Evolutionary conservation across 2,329 filamentous ascomycete species (phyloP).

Genomic region (Colletotrichum costaricense): DNA sequence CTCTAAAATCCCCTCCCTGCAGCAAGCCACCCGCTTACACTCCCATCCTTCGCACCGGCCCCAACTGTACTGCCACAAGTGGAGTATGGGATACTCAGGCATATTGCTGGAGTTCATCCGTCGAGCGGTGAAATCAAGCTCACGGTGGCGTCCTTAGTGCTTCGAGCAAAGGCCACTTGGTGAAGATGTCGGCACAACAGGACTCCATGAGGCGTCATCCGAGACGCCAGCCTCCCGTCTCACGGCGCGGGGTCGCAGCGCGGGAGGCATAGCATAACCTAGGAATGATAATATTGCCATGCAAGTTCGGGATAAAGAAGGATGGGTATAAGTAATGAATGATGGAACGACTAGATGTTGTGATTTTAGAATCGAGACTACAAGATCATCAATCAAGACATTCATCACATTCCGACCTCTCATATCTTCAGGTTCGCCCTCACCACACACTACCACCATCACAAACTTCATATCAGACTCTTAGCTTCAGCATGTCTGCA

Average conservation of each 20-base stretch:
- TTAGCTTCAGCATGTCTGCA: constrained; percentile 8
- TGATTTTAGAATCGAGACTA: not conserved
- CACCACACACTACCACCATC: not conserved
- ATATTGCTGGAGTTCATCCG: not conserved
- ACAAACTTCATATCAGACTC: not conserved
- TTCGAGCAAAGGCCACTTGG: not conserved
- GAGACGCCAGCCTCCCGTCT: not conserved
- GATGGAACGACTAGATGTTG: not conserved
- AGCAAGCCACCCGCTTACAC: not conserved
- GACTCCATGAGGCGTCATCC: not conserved
- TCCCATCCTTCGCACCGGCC: no score
- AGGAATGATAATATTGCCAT: not conserved
- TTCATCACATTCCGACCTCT: not conserved
- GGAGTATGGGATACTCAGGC: no score
- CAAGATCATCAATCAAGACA: not conserved
- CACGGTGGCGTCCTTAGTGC: not conserved
- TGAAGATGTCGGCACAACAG: not conserved
- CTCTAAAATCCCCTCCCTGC: not conserved
- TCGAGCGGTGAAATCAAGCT: constrained; percentile 10
- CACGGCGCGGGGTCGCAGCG: not conserved
- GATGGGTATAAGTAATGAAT: not conserved
- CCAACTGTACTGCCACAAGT: not conserved
- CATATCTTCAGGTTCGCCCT: not conserved
- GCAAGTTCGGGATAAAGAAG: not conserved
- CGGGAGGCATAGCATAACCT: not conserved